phyloP scores from a whole-genome alignment of 140 eudicot genomes.

The Senecio squalidus region DNA sequence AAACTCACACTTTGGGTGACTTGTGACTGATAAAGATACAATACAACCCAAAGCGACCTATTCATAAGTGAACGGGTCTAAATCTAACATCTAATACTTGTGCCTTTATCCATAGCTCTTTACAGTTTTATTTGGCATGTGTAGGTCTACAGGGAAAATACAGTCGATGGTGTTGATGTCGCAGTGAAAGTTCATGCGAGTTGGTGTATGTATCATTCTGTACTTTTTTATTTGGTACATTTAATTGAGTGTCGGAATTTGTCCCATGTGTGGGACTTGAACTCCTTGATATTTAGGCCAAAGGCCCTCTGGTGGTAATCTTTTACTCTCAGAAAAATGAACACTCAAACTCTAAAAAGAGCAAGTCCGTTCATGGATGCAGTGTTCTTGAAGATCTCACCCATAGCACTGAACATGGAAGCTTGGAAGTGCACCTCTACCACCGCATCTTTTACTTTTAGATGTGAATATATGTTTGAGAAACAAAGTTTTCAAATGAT shows the following conservation, averaged over 20 bases:
- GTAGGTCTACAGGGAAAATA: conserved; percentile 83
- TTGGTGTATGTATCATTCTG: conserved; percentile 75
- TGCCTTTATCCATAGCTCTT: not conserved
- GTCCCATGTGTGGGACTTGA: no score
- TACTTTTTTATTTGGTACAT: conserved; percentile 6
- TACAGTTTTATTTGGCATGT: not conserved
- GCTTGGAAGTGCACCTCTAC: no score
- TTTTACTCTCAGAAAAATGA: no score
- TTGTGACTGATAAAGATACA: not conserved
- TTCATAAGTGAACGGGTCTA: not conserved
- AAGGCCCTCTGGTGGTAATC: no score
- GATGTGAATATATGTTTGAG: no score
- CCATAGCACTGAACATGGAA: no score
- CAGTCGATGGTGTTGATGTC: conserved; percentile 71
- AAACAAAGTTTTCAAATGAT: no score
- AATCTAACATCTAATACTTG: not conserved
- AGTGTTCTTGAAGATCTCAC: no score
- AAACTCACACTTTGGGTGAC: not conserved
- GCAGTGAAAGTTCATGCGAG: conserved; percentile 98
- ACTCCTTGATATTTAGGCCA: no score
- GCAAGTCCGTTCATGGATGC: no score
- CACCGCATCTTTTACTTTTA: no score
- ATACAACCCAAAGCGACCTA: not conserved
- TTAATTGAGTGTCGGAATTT: conserved; percentile 15
- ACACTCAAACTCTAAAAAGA: no score